Percentiles rank a stretch among this genome's conserved stretches.
phyloP scores from a whole-genome alignment of 371 early-diverging fungal genomes.

The Sporodiniella umbellata region DNA sequence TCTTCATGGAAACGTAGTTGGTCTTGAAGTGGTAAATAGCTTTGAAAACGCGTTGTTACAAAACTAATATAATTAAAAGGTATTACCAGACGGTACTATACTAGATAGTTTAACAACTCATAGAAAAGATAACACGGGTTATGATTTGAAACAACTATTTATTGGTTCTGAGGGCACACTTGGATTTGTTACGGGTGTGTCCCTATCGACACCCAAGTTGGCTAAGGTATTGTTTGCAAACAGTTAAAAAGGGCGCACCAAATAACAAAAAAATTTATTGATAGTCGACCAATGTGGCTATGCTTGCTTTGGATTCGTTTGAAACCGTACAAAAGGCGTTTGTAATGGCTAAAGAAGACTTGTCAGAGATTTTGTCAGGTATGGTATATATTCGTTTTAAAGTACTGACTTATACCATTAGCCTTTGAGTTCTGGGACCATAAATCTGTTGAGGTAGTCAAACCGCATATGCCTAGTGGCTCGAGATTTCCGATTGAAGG shows the following conservation, averaged over 20 bases:
- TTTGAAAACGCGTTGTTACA: neutral
- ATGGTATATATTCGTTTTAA: neutral
- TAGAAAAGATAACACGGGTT: slow-evolving; percentile 90
- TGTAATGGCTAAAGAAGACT: slow-evolving; percentile 40
- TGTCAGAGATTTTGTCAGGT: slow-evolving; percentile 50
- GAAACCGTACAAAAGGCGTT: slow-evolving; percentile 41
- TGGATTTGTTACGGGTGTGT: slow-evolving; percentile 88
- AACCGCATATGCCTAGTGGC: slow-evolving; percentile 70
- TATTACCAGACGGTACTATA: slow-evolving; percentile 87
- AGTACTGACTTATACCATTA: neutral
- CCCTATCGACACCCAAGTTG: slow-evolving; percentile 28
- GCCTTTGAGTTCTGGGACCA: slow-evolving; percentile 90
- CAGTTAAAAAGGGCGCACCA: neutral
- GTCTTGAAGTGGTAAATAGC: slow-evolving; percentile 65
- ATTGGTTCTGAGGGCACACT: slow-evolving; percentile 96
- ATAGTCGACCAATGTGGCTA: slow-evolving; percentile 40
- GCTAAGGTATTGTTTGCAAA: slow-evolving; percentile 24
- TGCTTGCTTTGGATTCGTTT: slow-evolving; percentile 40
- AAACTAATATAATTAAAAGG: neutral
- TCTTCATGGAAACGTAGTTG: slow-evolving; percentile 88
- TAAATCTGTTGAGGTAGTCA: slow-evolving; percentile 57
- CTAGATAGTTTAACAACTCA: slow-evolving; percentile 77
- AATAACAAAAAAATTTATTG: neutral
- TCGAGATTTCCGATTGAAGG: slow-evolving; percentile 61
- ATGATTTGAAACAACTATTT: slow-evolving; percentile 92